These are phyloP conservation scores for Batrachochytrium dendrobatidis DNA, from an alignment of 371 early-diverging fungal genomes.

Conservation along the genomic window DNA sequence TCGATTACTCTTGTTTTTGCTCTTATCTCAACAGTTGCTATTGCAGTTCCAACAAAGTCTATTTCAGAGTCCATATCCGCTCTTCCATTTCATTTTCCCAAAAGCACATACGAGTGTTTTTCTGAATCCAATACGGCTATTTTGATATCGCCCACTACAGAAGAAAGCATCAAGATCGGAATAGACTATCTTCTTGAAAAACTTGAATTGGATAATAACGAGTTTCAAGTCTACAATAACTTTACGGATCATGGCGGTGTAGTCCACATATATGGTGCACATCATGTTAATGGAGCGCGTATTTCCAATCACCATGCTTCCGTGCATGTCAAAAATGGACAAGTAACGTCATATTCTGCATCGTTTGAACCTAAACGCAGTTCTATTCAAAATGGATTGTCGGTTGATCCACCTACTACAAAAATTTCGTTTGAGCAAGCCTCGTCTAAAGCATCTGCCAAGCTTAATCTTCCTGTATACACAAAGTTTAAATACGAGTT, in stretches of 20 bases:
- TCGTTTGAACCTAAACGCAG: no score
- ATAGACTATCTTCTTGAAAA: neutral
- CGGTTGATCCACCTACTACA: neutral
- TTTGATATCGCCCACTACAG: no score
- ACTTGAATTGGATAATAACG: neutral
- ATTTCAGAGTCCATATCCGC: no score
- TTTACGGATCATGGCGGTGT: conserved; percentile 13
- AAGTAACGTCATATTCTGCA: conserved; percentile 63
- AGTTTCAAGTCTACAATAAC: neutral
- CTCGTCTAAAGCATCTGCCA: neutral
- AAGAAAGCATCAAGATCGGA: neutral
- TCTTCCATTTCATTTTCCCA: neutral
- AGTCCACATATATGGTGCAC: conserved; percentile 28
- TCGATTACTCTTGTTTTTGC: no score
- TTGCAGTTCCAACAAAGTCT: no score
- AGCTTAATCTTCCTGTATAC: neutral
- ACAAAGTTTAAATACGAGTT: neutral
- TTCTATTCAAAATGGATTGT: no score
- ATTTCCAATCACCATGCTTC: conserved; percentile 23
- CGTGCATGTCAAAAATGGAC: conserved; percentile 38
- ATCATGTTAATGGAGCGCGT: conserved; percentile 17
- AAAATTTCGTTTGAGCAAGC: neutral
- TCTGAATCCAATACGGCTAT: no score
- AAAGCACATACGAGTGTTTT: neutral
- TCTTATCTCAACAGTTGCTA: no score